Conservation (phyloP, 208 protist species). For the Porcisia deanei region DNA sequence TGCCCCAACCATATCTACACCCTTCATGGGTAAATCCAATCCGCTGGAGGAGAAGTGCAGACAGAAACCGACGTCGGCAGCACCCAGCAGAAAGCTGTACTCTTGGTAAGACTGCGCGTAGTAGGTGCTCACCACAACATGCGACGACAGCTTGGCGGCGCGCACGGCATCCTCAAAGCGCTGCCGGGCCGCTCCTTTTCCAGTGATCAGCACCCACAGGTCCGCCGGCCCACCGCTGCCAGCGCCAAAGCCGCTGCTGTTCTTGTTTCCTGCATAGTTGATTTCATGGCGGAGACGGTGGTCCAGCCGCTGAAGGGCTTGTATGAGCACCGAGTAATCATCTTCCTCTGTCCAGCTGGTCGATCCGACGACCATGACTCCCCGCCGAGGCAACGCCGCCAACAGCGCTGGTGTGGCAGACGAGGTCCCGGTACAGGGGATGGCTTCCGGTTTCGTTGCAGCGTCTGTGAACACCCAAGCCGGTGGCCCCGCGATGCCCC, state of each 20-base stretch:
- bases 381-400: constrained; percentile 11
- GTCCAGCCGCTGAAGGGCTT: constrained; percentile 86
- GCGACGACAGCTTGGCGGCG: constrained; percentile 49
- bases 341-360: constrained; percentile 98
- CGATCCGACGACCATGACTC: constrained; percentile 87
- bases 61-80: constrained; percentile 94
- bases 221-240: constrained; percentile 12
- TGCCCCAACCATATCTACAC: constrained; percentile 96
- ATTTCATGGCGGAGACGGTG: constrained; percentile 48
- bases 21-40: constrained; percentile 98
- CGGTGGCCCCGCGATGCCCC: constrained; percentile 69
- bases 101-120: constrained; percentile 93
- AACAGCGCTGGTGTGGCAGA: constrained; percentile 8
- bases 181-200: constrained; percentile 57
- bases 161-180: constrained; percentile 71
- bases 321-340: constrained; percentile 95
- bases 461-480: constrained; percentile 52
- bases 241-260: not conserved
- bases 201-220: constrained; percentile 85
- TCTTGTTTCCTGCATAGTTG: constrained; percentile 25
- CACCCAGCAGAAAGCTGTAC: constrained; percentile 92
- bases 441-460: constrained; percentile 3
- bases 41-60: constrained; percentile 95
- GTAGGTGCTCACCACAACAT: constrained; percentile 81
- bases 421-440: not conserved